Evolutionary conservation across 1,284 basidiomycete species (phyloP), one percentile per base, ranked within the genome.

Genomic region (Sporisorium reilianum): DNA sequence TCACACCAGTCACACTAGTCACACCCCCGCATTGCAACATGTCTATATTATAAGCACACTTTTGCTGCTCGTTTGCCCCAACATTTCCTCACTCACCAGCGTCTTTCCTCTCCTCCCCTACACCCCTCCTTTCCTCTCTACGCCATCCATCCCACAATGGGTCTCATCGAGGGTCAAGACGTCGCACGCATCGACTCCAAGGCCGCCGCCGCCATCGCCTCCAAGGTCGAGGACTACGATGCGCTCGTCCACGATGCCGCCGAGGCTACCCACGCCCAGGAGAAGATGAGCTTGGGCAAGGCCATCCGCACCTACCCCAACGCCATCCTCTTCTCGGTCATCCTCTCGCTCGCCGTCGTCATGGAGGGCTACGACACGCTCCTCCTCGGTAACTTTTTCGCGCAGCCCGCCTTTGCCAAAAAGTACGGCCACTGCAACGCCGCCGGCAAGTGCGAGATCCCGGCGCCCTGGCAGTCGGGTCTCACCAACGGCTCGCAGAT

Each of bases 381-480:
- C 22, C 64, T 77, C 14, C 50, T 77, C 40, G 69, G 70, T 28
- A 75, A 73, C 63, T 86, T 86, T 77, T 87, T 84, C 64, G 86
- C 86, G 18, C 80, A 84, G 55, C 86, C 86, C 16, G 75, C 78
- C 3, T 86, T 85, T 60, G 69, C 71, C 14, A 44, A 69, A 16
- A 72, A 71, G 45, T 86, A 81, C 62, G 86, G 85, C 14, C 51
- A 46, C n/a, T 74, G 79, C 66, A 71, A 64, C 36, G 59, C 55
- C 20, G 69, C 68, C 18, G 81, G 80, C 34, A 77, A 79, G 14
- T 88, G 86, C 65, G 81, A 86, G 55, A 80, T 88, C 18, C 79
- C 87, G 0, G 86, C 87, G 0, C 57, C 79, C 12, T 88, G 87
- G 87, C 87, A 88, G 64, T 80, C 86, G 2, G 87, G 86, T 51